These are phyloP conservation scores for Neurospora terricola DNA, from an alignment of 495 filamentous ascomycete species.

Conservation along the genomic window DNA sequence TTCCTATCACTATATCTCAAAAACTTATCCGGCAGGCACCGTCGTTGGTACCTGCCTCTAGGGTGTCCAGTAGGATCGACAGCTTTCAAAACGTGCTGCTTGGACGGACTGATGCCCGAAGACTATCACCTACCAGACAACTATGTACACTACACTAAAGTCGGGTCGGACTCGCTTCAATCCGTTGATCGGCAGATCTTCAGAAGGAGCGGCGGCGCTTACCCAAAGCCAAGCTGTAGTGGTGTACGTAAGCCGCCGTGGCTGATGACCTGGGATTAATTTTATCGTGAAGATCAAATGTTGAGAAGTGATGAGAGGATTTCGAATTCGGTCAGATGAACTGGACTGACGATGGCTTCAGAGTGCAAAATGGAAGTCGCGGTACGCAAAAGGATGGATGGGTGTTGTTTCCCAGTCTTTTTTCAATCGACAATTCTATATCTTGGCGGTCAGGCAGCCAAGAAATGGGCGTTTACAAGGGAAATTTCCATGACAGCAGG, in stretches of 20 bases:
- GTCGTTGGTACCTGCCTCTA: no score
- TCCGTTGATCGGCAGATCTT: background rate
- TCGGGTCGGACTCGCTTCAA: background rate
- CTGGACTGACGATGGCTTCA: background rate
- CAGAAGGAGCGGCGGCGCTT: background rate
- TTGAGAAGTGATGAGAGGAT: background rate
- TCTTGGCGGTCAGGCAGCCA: background rate
- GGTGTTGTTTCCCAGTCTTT: background rate
- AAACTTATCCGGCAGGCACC: background rate
- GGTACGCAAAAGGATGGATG: background rate
- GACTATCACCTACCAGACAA: background rate
- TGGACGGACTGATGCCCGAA: background rate
- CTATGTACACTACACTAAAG: background rate
- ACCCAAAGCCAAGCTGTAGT: background rate
- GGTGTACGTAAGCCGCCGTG: background rate
- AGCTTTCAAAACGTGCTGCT: constrained; percentile 6
- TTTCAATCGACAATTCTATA: background rate
- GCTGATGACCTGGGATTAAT: background rate
- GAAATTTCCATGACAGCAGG: background rate
- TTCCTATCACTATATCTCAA: background rate
- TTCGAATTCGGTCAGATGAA: background rate
- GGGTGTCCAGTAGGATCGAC: constrained; percentile 6
- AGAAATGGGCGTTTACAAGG: background rate
- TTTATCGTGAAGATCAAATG: background rate
- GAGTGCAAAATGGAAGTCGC: background rate